These are phyloP conservation scores for Aaosphaeria pasadenensis DNA, from an alignment of 2,329 filamentous ascomycete species.

Conservation along the genomic window DNA sequence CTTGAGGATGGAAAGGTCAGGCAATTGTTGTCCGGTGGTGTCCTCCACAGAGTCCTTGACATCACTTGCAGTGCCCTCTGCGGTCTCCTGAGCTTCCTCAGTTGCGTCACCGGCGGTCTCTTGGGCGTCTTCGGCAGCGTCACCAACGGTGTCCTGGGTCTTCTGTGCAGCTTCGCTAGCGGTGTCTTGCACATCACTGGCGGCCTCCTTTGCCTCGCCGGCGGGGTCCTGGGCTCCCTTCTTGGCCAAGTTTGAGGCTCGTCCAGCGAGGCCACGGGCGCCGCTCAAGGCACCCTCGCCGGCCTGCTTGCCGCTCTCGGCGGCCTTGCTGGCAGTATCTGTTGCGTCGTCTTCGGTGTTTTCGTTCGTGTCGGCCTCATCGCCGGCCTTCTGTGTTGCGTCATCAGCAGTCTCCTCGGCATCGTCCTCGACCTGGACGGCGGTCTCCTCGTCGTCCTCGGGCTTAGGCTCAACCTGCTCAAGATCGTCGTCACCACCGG, in stretches of 20 bases:
- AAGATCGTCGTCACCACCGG: constrained; percentile 44
- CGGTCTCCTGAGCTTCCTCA: constrained; percentile 12
- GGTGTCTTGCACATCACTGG: constrained; percentile 19
- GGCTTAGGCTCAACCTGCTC: constrained; percentile 46
- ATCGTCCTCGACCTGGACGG: constrained; percentile 37
- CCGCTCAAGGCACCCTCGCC: constrained; percentile 41
- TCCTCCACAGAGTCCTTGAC: constrained; percentile 24
- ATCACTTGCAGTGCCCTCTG: constrained; percentile 12
- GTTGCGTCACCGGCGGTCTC: constrained; percentile 14
- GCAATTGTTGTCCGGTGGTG: constrained; percentile 29
- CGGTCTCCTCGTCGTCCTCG: constrained; percentile 37
- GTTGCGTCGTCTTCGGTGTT: constrained; percentile 42
- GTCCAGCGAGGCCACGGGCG: constrained; percentile 46
- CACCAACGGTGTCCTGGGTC: constrained; percentile 25
- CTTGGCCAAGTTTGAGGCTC: constrained; percentile 45
- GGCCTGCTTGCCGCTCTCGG: constrained; percentile 32
- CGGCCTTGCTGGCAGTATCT: constrained; percentile 32
- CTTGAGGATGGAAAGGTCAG: constrained; percentile 48
- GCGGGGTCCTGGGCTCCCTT: constrained; percentile 32
- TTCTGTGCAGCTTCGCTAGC: constrained; percentile 28
- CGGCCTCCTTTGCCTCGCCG: constrained; percentile 31
- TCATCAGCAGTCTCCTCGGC: constrained; percentile 47
- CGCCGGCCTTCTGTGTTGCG: constrained; percentile 43
- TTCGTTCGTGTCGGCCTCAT: constrained; percentile 33
- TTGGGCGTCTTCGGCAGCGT: constrained; percentile 19